Evolutionary conservation across 1,284 basidiomycete genomes (phyloP), one percentile per base, ranked within the genome.

Genomic region (Sphaerobolus stellatus): DNA sequence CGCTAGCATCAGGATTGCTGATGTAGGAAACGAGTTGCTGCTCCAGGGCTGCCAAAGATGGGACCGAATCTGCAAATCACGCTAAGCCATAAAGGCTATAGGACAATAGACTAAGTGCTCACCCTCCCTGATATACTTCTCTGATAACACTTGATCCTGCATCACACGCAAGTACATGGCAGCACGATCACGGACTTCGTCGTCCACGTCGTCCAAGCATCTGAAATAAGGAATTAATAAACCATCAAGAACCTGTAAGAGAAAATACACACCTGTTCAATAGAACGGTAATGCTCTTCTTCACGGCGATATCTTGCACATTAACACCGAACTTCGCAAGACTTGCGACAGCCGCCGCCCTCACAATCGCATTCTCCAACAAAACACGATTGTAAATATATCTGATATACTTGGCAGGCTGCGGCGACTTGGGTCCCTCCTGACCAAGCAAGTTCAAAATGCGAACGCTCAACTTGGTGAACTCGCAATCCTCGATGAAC

Each of bases 361-460:
- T 82, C 34, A 99, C 97, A 49, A 97, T 96, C 13, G 97, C 94
- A 65, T 99, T 99, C 73, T 99, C 97, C 62, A 99, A 78, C 20
- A 99, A 94, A 34, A 99, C 97, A 33, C 97, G 93, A 75, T 99
- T 99, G 76, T 99, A 99, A 67, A 99, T 99, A 78, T 96, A 99
- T 46, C 97, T 90, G 67, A 99, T 99, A 72, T 96, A 99, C 75
- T 98, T 99, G 52, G 94, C 90, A 9, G 97, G 97, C 70, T 98
- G 91, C 20, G 89, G 86, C 49, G 94, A 90, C 71, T 94, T 93
- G 47, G 97, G 97, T 9, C 97, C 97, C 71, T 99, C 97, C 53
- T 94, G 82, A 47, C 97, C 97, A 45, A 99, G 86, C 34, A 99
- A 75, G 69, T 99, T 92, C 33, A 99, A 80, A 64, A 99, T 94